Conservation (phyloP, 2,329 filamentous ascomycete genomes). For the Phyllosticta citrichinensis region DNA sequence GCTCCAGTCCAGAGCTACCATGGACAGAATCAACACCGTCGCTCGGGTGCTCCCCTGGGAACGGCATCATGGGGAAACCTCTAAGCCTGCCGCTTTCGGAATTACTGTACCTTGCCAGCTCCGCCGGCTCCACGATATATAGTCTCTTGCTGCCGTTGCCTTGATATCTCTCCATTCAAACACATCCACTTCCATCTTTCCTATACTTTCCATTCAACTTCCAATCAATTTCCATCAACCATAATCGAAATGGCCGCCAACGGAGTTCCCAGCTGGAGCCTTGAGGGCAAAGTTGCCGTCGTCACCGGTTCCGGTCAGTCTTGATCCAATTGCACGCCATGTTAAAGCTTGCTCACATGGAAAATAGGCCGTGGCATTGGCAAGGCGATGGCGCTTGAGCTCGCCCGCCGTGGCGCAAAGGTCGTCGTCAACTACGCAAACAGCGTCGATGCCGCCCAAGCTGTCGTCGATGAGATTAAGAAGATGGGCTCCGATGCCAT, state of each 20-base stretch:
- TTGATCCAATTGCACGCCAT: neutral
- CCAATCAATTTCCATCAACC: conserved; percentile 4
- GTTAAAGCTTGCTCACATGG: conserved; percentile 13
- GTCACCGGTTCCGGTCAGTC: conserved; percentile 41
- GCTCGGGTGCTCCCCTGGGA: neutral
- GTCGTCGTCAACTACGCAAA: conserved; percentile 61
- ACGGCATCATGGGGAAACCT: neutral
- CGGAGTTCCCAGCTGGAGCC: conserved; percentile 38
- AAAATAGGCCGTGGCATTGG: conserved; percentile 52
- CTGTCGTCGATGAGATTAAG: conserved; percentile 58
- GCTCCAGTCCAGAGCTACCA: neutral
- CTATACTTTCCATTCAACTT: neutral
- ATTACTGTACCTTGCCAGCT: neutral
- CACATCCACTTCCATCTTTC: neutral
- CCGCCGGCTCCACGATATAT: conserved; percentile 2
- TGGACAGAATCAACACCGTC: neutral
- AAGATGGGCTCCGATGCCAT: conserved; percentile 52
- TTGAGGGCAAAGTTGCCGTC: conserved; percentile 45
- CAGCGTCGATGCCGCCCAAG: conserved; percentile 52
- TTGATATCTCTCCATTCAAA: neutral
- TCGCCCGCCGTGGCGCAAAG: conserved; percentile 55
- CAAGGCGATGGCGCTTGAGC: conserved; percentile 55
- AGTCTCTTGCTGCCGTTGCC: neutral
- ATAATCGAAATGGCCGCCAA: conserved; percentile 25
- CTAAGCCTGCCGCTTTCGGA: neutral